phyloP scores from a whole-genome alignment of 2,329 filamentous ascomycete species.

The Cladosporium velox region DNA sequence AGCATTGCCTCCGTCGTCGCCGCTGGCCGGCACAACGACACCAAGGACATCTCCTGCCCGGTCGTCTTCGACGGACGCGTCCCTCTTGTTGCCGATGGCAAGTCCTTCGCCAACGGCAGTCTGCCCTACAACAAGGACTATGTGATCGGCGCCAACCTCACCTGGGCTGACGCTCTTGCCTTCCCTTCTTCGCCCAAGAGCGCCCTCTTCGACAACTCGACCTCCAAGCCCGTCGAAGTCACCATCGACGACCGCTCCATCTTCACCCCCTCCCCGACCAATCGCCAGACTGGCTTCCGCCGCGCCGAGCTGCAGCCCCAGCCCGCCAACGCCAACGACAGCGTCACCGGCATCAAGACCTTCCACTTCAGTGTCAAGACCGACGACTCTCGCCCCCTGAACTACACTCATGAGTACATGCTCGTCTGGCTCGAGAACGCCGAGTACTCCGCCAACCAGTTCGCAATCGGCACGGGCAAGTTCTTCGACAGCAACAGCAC shows the following conservation, averaged over 20 bases:
- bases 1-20: neutral
- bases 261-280: conserved; percentile 58
- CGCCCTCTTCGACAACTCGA: conserved; percentile 50
- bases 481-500: conserved; percentile 48
- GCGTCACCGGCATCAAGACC: conserved; percentile 59
- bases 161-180: conserved; percentile 54
- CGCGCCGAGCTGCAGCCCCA: conserved; percentile 59
- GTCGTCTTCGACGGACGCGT: conserved; percentile 46
- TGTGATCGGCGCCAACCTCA: conserved; percentile 56
- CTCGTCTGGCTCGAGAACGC: conserved; percentile 54
- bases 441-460: conserved; percentile 54
- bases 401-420: conserved; percentile 64
- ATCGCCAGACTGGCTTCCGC: conserved; percentile 64
- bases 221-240: conserved; percentile 52
- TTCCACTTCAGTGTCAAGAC: conserved; percentile 62
- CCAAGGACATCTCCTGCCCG: conserved; percentile 2
- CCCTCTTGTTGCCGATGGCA: conserved; percentile 41
- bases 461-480: conserved; percentile 39
- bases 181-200: conserved; percentile 44
- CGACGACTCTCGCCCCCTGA: conserved; percentile 55
- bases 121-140: conserved; percentile 55
- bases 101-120: conserved; percentile 45
- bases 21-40: neutral
- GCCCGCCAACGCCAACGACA: conserved; percentile 56
- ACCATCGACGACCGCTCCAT: conserved; percentile 62